Evolutionary conservation across 768 basidiomycete species (phyloP), one percentile per base, ranked within the genome.

Genomic region (Xerocomellus amylosporus): DNA sequence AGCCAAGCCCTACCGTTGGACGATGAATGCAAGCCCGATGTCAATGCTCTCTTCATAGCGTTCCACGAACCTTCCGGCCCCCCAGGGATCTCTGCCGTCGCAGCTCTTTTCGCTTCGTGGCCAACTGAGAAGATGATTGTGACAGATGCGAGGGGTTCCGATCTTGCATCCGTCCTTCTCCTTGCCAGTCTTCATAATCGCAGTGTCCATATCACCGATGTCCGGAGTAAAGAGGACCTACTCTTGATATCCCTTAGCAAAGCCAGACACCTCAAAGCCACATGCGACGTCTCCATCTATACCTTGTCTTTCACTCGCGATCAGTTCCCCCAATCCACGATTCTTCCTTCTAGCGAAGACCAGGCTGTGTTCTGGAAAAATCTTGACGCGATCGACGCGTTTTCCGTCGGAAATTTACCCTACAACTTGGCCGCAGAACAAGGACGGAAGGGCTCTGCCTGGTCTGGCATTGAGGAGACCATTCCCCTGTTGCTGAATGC

Each of bases 201-300:
- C 56, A 86, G 83, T 59, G 82, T 98, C 10, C 97, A 99, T 69
- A 81, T 98, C 60, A 91, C 91, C 9, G 90, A 95, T 63, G 91
- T 98, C 31, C 85, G 86, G 57, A 88, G 79, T 58, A 80, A 82
- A 60, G 93, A 95, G 51, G 97, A 98, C 65, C 76, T 99, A 45
- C 77, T 88, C 30, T 75, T 99, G 54, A 98, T 99, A 67, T 86
- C 89, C 3, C 79, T 99, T 37, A 94, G 93, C 80, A 99, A 99
- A 75, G 87, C 87, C 39, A 95, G 93, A 75, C 79, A 89, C 13
- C 82, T 98, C 63, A 89, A 91, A 64, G 96, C 98, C 46, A 98
- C 96, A 4, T 98, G 96, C 71, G 97, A 99, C 62, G 92, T 97
- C 31, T 86, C 94, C 14, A 80, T 98, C 46, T 98, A 89, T 71